These are phyloP conservation scores for Acanthochlamys bracteata DNA, from an alignment of 106 monocot genomes.

Conservation along the genomic window DNA sequence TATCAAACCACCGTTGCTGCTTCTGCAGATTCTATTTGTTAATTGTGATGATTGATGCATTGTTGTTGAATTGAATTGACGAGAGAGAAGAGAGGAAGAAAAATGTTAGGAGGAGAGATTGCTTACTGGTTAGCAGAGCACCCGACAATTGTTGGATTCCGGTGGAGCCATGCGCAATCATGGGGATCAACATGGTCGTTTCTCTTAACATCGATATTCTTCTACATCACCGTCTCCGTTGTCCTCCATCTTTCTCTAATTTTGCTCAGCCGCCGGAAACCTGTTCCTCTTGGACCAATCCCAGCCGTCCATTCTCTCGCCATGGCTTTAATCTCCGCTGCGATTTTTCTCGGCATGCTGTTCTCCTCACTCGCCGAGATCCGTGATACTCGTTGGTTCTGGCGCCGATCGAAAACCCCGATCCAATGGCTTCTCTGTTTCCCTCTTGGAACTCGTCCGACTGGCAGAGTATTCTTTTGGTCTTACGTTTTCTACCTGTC, in stretches of 20 bases:
- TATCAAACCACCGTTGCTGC: no score
- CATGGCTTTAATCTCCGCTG: conserved; percentile 50
- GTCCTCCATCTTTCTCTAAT: conserved; percentile 36
- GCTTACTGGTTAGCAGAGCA: conserved; percentile 74
- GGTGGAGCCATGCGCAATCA: conserved; percentile 65
- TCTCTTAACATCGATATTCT: conserved; percentile 52
- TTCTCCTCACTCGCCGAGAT: conserved; percentile 72
- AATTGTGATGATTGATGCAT: no score
- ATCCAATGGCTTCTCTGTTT: conserved; percentile 93
- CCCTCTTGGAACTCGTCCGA: conserved; percentile 75
- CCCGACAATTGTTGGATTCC: conserved; percentile 86
- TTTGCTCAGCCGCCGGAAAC: conserved; percentile 33
- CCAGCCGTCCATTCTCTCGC: conserved; percentile 71
- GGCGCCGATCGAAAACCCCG: conserved; percentile 48
- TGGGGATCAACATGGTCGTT: conserved; percentile 90
- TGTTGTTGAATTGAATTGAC: background rate
- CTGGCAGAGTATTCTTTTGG: conserved; percentile 97
- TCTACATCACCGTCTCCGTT: conserved; percentile 38
- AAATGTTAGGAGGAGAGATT: conserved; percentile 1
- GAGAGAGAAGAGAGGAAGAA: no score
- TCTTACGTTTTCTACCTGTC: conserved; percentile 88
- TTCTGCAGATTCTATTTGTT: no score
- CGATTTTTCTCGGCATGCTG: conserved; percentile 74
- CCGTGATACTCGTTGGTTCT: conserved; percentile 62
- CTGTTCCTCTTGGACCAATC: conserved; percentile 85